These are phyloP conservation scores for Fusarium stilboides DNA, from an alignment of 2,329 filamentous ascomycete genomes.

Conservation along the genomic window DNA sequence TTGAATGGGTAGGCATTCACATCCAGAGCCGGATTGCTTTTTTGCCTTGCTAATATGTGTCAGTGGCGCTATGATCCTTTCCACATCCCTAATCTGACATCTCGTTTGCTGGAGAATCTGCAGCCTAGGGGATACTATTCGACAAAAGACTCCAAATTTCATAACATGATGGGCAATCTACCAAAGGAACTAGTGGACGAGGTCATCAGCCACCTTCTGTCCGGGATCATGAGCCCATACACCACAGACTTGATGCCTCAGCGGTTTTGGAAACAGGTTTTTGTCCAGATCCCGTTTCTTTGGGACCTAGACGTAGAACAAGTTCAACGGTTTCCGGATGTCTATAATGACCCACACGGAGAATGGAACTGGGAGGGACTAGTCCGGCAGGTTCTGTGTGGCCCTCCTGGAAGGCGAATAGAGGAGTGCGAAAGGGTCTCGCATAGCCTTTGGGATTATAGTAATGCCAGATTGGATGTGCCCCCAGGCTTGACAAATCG, in stretches of 20 bases:
- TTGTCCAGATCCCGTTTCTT: background rate
- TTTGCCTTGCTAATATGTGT: background rate
- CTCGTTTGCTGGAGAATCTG: background rate
- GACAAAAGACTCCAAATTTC: background rate
- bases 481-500: background rate
- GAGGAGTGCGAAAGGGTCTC: too few species aligned
- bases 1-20: background rate
- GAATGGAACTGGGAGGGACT: conserved; percentile 7
- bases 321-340: background rate
- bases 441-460: background rate
- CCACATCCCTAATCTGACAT: background rate
- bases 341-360: background rate
- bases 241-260: background rate
- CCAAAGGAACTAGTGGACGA: background rate
- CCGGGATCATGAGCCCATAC: fast-evolving
- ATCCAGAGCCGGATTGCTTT: background rate
- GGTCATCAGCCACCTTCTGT: background rate
- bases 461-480: background rate
- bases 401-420: background rate
- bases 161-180: background rate
- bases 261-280: background rate
- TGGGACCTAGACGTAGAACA: background rate
- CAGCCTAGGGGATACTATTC: too few species aligned
- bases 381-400: background rate
- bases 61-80: background rate